Evolutionary conservation across 2,329 filamentous ascomycete genomes (phyloP).

Genomic region (Epichloe bromicola): DNA sequence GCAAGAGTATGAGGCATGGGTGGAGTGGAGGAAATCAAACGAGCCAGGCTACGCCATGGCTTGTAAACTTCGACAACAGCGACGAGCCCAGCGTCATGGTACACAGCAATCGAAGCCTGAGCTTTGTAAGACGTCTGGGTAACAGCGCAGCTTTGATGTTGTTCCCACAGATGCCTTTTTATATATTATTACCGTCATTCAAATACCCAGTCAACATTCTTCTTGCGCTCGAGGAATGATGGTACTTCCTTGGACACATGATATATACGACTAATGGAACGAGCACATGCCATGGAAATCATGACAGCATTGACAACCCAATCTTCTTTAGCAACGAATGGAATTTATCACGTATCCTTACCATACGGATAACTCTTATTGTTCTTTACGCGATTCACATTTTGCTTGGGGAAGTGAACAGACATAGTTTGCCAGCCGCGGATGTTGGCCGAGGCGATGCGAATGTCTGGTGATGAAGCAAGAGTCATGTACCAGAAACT

Average conservation of each 20-base stretch:
- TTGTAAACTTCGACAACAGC: conserved; percentile 31
- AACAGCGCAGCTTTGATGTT: no score
- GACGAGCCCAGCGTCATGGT: conserved; percentile 18
- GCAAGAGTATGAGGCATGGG: conserved; percentile 33
- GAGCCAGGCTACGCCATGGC: conserved; percentile 34
- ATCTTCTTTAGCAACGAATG: not conserved
- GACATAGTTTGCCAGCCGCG: no score
- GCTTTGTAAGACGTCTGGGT: not conserved
- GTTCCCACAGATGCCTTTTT: not conserved
- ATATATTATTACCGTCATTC: not conserved
- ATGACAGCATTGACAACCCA: not conserved
- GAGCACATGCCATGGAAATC: not conserved
- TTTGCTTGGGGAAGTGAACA: no score
- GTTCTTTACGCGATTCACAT: not conserved
- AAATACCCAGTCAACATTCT: not conserved
- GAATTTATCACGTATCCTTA: not conserved
- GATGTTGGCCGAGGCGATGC: no score
- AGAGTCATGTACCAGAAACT: no score
- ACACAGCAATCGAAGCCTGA: conserved; percentile 2
- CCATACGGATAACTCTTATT: not conserved
- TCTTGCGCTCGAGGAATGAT: not conserved
- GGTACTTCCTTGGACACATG: not conserved
- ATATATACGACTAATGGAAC: not conserved
- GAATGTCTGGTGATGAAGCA: no score
- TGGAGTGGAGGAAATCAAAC: conserved; percentile 35